Conservation (phyloP, 2,329 filamentous ascomycete species). For the Lanzia echinophila region DNA sequence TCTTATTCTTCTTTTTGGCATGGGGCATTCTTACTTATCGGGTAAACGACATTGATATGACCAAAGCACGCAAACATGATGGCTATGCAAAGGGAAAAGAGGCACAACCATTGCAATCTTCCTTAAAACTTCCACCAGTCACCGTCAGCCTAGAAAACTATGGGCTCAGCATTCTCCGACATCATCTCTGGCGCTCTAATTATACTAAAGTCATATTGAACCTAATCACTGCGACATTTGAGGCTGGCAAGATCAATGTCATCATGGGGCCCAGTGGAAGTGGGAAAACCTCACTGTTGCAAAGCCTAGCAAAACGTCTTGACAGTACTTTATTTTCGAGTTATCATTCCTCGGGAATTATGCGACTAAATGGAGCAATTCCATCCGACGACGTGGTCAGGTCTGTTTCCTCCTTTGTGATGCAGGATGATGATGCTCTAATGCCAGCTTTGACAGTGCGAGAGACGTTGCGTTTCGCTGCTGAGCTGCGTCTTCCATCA, state of each 20-base stretch:
- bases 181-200: constrained; percentile 33
- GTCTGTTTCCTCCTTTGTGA: constrained; percentile 48
- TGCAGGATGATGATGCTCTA: constrained; percentile 67
- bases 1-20: constrained; percentile 41
- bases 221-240: constrained; percentile 43
- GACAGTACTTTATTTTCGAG: constrained; percentile 39
- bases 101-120: neutral
- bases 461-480: constrained; percentile 57
- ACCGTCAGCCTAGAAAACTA: neutral
- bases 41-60: constrained; percentile 38
- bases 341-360: constrained; percentile 44
- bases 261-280: constrained; percentile 53
- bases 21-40: constrained; percentile 41
- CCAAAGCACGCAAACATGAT: constrained; percentile 27
- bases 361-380: constrained; percentile 31
- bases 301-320: constrained; percentile 45
- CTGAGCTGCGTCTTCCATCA: constrained; percentile 51
- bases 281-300: constrained; percentile 41
- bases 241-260: constrained; percentile 46
- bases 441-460: constrained; percentile 56
- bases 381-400: constrained; percentile 46
- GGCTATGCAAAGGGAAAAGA: neutral
- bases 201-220: constrained; percentile 39
- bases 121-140: neutral
- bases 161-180: neutral